Evolutionary conservation across 139 green algal genomes (phyloP).

Genomic region (Desmodesmus armatus): DNA sequence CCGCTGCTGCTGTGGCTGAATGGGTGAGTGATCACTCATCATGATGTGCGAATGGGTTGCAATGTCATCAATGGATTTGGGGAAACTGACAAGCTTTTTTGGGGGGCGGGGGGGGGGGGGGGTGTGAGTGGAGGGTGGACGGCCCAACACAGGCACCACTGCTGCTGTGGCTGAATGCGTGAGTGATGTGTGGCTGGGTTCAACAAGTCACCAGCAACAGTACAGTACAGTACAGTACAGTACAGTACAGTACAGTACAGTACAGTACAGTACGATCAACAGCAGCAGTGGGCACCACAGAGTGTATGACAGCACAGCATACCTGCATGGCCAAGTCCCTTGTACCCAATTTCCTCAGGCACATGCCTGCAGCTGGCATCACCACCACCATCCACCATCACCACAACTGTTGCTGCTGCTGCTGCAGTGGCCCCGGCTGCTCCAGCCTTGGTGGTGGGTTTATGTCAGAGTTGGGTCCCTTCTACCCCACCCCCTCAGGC

Average conservation of each 20-base stretch:
- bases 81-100: too few species aligned
- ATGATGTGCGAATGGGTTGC: too few species aligned
- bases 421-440: conserved; percentile 84
- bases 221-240: neutral
- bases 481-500: conserved; percentile 65
- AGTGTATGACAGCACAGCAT: too few species aligned
- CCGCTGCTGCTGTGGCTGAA: conserved; percentile 86
- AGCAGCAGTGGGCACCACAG: too few species aligned
- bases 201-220: neutral
- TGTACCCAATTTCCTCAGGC: too few species aligned
- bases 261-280: too few species aligned
- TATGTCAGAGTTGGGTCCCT: conserved; percentile 88
- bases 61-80: too few species aligned
- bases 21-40: conserved; percentile 64
- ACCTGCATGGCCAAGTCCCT: too few species aligned
- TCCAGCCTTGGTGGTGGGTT: conserved; percentile 86
- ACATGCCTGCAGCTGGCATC: too few species aligned
- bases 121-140: too few species aligned
- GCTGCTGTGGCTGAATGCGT: conserved; percentile 88
- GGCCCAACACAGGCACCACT: conserved; percentile 54
- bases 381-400: too few species aligned
- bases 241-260: neutral
- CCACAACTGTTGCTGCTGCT: neutral
- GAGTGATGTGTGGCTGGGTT: neutral
- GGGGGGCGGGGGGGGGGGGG: too few species aligned